Conservation (phyloP, 2,329 filamentous ascomycete genomes). For the Pseudogymnoascus sp. region DNA sequence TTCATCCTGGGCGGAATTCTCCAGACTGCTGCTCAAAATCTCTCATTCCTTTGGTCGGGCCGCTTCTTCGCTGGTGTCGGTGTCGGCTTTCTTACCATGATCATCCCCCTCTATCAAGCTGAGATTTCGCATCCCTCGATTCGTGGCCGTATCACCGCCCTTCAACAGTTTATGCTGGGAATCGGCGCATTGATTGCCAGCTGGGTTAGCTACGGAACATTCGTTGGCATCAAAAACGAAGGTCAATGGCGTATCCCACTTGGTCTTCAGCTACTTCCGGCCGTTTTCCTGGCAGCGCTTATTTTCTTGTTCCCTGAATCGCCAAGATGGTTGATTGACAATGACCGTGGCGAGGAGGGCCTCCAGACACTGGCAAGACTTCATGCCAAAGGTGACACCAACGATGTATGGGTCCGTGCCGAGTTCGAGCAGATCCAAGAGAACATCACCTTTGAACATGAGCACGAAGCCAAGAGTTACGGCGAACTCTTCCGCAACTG, state of each 20-base stretch:
- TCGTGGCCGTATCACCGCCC: constrained; percentile 61
- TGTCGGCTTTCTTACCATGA: constrained; percentile 39
- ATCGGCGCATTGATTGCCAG: constrained; percentile 64
- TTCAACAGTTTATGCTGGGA: constrained; percentile 79
- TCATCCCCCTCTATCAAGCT: constrained; percentile 62
- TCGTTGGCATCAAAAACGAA: constrained; percentile 1
- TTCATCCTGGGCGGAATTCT: constrained; percentile 66
- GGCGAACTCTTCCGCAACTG: constrained; percentile 51
- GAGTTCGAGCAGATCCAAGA: constrained; percentile 59
- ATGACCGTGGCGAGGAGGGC: constrained; percentile 47
- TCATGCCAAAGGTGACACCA: constrained; percentile 51
- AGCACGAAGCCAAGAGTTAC: constrained; percentile 56
- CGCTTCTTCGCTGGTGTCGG: constrained; percentile 61
- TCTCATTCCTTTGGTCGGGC: constrained; percentile 60
- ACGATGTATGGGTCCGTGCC: constrained; percentile 54
- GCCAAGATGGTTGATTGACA: constrained; percentile 54
- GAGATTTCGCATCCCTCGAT: constrained; percentile 74
- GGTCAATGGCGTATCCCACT: constrained; percentile 26
- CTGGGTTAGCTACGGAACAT: constrained; percentile 63
- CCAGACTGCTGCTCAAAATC: constrained; percentile 57
- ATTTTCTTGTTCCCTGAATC: constrained; percentile 58
- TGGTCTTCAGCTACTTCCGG: constrained; percentile 53
- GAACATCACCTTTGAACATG: constrained; percentile 52
- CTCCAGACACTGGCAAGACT: constrained; percentile 50
- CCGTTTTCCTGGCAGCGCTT: constrained; percentile 44